These are phyloP conservation scores for Paraphysoderma sedebokerense DNA, from an alignment of 371 early-diverging fungal genomes.

Conservation along the genomic window DNA sequence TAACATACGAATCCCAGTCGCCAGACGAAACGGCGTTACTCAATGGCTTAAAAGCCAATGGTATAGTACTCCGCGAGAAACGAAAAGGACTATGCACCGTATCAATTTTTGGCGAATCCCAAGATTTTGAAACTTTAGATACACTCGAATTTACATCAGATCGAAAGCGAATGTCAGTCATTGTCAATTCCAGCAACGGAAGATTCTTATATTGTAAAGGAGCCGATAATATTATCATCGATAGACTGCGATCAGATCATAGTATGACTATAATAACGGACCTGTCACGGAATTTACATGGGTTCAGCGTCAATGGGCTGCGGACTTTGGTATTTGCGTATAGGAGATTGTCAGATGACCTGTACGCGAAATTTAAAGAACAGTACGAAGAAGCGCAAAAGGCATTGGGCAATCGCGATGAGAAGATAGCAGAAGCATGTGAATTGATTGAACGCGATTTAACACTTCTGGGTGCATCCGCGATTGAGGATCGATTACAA, in stretches of 20 bases:
- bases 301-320: slow-evolving; percentile 14
- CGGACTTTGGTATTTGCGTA: slow-evolving; percentile 20
- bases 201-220: slow-evolving; percentile 32
- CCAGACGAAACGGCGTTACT: slow-evolving; percentile 31
- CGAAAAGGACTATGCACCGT: slow-evolving; percentile 13
- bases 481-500: slow-evolving; percentile 50
- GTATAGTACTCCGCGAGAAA: slow-evolving; percentile 14
- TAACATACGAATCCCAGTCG: slow-evolving; percentile 18
- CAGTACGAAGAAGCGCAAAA: slow-evolving; percentile 13
- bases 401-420: slow-evolving; percentile 13
- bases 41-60: slow-evolving; percentile 9
- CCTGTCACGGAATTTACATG: slow-evolving; percentile 6
- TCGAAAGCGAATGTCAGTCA: slow-evolving; percentile 28
- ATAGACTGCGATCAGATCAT: slow-evolving; percentile 5
- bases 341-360: slow-evolving; percentile 8
- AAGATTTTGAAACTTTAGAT: slow-evolving; percentile 5
- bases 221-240: slow-evolving; percentile 34
- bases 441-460: slow-evolving; percentile 21
- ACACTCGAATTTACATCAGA: slow-evolving; percentile 23
- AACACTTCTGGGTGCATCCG: slow-evolving; percentile 30
- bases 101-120: slow-evolving; percentile 1
- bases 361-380: slow-evolving; percentile 11
- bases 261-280: slow-evolving; percentile 1
- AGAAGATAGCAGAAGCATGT: slow-evolving; percentile 11
- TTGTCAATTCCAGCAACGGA: slow-evolving; percentile 11